Evolutionary conservation across 2,329 filamentous ascomycete species (phyloP).

Genomic region (Nannizzia gypsea): DNA sequence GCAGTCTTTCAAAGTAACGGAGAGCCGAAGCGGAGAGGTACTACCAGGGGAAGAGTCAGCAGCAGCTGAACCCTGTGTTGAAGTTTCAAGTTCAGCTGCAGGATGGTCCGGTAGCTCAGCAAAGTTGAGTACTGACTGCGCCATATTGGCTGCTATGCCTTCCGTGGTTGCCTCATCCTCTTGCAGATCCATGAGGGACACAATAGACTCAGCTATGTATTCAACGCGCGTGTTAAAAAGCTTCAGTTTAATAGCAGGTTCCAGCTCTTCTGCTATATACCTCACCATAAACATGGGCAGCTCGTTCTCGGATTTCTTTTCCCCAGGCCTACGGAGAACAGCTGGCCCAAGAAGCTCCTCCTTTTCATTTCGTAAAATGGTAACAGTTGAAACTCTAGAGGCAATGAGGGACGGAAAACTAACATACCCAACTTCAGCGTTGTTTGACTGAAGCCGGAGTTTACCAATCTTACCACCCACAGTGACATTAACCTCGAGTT

Average conservation of each 20-base stretch:
- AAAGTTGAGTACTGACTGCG: slow-evolving; percentile 66
- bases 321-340: slow-evolving; percentile 27
- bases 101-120: slow-evolving; percentile 43
- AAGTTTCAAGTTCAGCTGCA: slow-evolving; percentile 12
- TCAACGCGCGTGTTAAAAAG: slow-evolving; percentile 75
- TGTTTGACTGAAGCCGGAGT: slow-evolving; percentile 46
- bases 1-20: slow-evolving; percentile 65
- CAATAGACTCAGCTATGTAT: slow-evolving; percentile 72
- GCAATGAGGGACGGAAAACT: slow-evolving; percentile 73
- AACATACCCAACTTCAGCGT: slow-evolving; percentile 67
- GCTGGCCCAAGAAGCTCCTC: slow-evolving; percentile 62
- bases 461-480: slow-evolving; percentile 58
- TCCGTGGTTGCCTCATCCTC: slow-evolving; percentile 57
- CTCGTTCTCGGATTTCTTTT: slow-evolving; percentile 14
- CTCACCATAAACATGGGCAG: slow-evolving; percentile 68
- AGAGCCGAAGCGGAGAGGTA: slow-evolving; percentile 42
- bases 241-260: slow-evolving; percentile 80
- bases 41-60: slow-evolving; percentile 13
- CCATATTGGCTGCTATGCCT: slow-evolving; percentile 63
- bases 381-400: slow-evolving; percentile 55
- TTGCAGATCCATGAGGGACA: slow-evolving; percentile 62
- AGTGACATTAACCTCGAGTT: slow-evolving; percentile 49
- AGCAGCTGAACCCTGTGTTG: slow-evolving; percentile 5
- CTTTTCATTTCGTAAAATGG: slow-evolving; percentile 50
- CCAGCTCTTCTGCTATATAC: slow-evolving; percentile 87